Evolutionary conservation across 352 stramenopile genomes (phyloP), one percentile per base, ranked within the genome.

Genomic region (Pythium rhizo-oryzae): DNA sequence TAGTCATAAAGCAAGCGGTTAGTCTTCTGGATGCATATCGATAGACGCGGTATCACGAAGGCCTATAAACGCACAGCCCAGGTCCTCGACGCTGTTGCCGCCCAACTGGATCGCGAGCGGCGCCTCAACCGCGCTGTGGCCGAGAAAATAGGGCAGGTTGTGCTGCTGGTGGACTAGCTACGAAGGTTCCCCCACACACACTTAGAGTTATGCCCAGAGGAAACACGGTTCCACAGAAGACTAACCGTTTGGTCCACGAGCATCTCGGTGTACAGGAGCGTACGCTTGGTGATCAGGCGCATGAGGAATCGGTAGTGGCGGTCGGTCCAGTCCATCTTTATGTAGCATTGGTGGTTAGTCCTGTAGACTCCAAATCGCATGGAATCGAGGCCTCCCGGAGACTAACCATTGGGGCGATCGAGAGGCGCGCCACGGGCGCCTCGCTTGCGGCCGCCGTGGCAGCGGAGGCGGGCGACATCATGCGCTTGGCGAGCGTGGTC

Each of bases 181-280:
- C 18, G 52, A 39, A 39, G 15, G 18, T 13, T 33, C 13, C n/a
- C 16, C 18, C 44, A 24, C 9, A 35, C 11, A 18, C 15, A 62
- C 11, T 59, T 44, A 41, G 33, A 54, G 21, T 19, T 43, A 8
- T 46, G 9, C 18, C 8, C 11, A 46, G 15, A 46, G 9, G 18
- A 8, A 46, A 41, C 7, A 16, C 18, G 47, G 21, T 55, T 4
- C 41, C 25, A 33, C 7, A 5, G 2, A 7, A 47, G 11, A 16
- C 79, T 52, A 47, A 99, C 86, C 15, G 97, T 99, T 69, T 98
- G 93, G 50, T 98, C 94, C 44, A 99, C 96, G 23, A 99, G 89
- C 98, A 99, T 99, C 83, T 99, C 98, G 12, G 96, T 99, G 77
- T 98, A 99, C 19, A 99, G 75, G 39, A 98, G 72, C 23, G 96